Conservation (phyloP, 495 filamentous ascomycete species). For the Hypoxylon trugodes region DNA sequence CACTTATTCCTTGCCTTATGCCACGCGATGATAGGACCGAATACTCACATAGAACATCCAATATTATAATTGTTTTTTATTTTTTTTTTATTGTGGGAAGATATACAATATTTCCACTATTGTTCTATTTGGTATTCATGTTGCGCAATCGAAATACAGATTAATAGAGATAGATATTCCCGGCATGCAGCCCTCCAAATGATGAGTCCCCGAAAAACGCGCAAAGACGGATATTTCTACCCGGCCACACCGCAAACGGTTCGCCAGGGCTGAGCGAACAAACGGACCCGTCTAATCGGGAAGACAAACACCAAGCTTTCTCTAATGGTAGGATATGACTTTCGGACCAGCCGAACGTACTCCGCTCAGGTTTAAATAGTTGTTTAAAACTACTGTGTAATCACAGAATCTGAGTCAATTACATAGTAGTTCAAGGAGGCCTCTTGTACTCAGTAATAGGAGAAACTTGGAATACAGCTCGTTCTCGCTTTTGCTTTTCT, state of each 20-base stretch:
- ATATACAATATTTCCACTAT: slow-evolving; percentile 1
- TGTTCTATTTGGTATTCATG: slow-evolving; percentile 8
- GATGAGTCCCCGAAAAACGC: not conserved
- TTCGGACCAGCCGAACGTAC: not conserved
- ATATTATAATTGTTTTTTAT: not conserved
- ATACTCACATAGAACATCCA: not conserved
- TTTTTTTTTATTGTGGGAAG: not conserved
- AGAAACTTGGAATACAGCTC: not conserved
- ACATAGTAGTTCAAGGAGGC: too few species aligned
- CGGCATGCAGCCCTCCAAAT: not conserved
- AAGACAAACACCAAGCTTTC: not conserved
- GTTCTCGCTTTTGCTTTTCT: not conserved
- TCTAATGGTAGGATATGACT: not conserved
- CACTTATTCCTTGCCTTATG: slow-evolving; percentile 6
- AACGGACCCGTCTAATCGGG: not conserved
- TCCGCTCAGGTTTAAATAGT: too few species aligned
- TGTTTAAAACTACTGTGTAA: too few species aligned
- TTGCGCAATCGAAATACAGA: not conserved
- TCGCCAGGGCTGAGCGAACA: not conserved
- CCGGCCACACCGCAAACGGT: not conserved
- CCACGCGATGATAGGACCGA: slow-evolving; percentile 6
- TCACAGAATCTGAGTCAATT: too few species aligned
- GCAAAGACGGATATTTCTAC: not conserved
- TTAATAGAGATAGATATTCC: not conserved
- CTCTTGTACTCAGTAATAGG: not conserved